A percentile compares a stretch with the other conserved stretches of the same genome.
phyloP scores from a whole-genome alignment of 208 protist species.

The Crithidia mellificae region DNA sequence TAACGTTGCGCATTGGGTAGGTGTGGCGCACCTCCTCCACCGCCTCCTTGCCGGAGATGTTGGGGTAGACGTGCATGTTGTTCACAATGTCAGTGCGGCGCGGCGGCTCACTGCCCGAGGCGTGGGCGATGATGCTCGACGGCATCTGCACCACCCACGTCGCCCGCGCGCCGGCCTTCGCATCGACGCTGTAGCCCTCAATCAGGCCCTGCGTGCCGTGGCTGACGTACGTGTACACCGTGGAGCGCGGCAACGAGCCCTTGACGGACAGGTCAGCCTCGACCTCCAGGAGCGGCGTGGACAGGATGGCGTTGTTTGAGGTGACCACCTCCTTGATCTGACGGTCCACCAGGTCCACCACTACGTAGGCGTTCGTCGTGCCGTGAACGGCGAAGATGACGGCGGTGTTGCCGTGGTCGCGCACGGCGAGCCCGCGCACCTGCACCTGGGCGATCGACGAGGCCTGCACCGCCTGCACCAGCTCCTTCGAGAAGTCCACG shows the following conservation, averaged over 20 bases:
- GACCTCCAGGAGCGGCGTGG: conserved; percentile 38
- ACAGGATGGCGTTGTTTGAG: conserved; percentile 19
- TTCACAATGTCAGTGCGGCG: conserved; percentile 65
- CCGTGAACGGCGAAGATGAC: conserved; percentile 22
- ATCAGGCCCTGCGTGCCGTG: conserved; percentile 42
- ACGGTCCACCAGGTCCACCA: conserved; percentile 24
- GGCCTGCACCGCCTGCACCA: conserved; percentile 42
- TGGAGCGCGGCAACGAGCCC: conserved; percentile 25
- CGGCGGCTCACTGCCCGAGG: conserved; percentile 52
- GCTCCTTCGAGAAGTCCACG: conserved; percentile 50
- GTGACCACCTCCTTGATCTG: conserved; percentile 7
- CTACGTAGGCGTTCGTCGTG: conserved; percentile 21
- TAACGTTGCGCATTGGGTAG: conserved; percentile 81
- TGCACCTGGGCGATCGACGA: conserved; percentile 49
- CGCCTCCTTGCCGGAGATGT: conserved; percentile 50
- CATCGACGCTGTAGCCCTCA: conserved; percentile 54
- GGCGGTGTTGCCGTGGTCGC: conserved; percentile 26
- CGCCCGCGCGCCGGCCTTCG: conserved; percentile 30
- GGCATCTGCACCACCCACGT: conserved; percentile 69
- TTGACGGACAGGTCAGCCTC: conserved; percentile 40
- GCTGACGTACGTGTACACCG: conserved; percentile 49
- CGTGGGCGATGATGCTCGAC: conserved; percentile 67
- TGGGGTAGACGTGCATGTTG: conserved; percentile 78
- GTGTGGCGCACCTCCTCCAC: conserved; percentile 82
- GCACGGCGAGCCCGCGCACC: conserved; percentile 37